Evolutionary conservation across 495 filamentous ascomycete genomes (phyloP).

Genomic region (Neurospora sp.): DNA sequence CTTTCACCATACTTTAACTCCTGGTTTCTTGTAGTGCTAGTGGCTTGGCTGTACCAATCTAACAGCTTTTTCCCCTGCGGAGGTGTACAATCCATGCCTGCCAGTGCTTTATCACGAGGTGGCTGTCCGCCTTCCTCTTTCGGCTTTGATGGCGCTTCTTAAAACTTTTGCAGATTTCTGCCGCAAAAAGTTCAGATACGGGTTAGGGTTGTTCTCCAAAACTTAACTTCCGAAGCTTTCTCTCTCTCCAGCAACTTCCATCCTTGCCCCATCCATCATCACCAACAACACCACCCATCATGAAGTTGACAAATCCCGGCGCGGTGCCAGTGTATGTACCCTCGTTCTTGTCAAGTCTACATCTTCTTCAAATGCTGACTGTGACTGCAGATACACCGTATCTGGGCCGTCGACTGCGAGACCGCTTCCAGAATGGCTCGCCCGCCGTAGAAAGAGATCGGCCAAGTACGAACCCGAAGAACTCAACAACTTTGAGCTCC

Average conservation of each 20-base stretch:
- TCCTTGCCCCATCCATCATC: not conserved
- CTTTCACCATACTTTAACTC: too few species aligned
- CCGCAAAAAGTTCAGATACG: not conserved
- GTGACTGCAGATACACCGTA: conserved; percentile 54
- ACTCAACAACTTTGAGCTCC: conserved; percentile 83
- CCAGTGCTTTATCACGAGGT: not conserved
- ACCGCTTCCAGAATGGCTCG: conserved; percentile 90
- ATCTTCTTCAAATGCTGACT: not conserved
- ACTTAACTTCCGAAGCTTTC: not conserved
- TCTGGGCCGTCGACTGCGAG: conserved; percentile 84
- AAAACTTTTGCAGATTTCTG: not conserved
- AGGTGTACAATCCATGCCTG: not conserved
- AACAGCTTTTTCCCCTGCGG: too few species aligned
- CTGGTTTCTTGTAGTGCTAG: too few species aligned
- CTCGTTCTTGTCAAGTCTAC: too few species aligned
- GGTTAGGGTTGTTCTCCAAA: not conserved
- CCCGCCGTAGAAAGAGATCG: conserved; percentile 81
- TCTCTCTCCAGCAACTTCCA: not conserved
- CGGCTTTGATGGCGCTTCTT: not conserved
- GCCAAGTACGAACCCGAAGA: conserved; percentile 89
- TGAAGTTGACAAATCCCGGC: conserved; percentile 85
- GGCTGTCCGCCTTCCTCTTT: not conserved
- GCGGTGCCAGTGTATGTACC: conserved; percentile 65
- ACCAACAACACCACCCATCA: conserved; percentile 25
- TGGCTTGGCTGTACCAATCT: too few species aligned